A percentile compares a stretch with the other conserved stretches of the same genome.
phyloP scores from a whole-genome alignment of 2,329 filamentous ascomycete genomes.

The Colletotrichum tabaci region DNA sequence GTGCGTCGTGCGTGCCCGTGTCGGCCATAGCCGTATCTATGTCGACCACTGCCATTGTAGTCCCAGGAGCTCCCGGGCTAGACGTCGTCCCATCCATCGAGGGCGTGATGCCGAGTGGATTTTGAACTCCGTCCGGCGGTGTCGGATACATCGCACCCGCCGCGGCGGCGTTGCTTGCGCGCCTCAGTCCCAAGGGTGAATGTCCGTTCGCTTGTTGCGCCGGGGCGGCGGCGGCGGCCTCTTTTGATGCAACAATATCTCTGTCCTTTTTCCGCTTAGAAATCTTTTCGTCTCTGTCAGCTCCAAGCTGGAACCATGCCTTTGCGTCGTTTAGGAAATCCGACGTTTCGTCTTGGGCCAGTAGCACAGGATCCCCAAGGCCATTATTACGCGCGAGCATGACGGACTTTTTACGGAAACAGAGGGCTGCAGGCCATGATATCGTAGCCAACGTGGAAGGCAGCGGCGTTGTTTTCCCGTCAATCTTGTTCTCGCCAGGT shows the following conservation, averaged over 20 bases:
- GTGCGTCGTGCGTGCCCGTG: constrained; percentile 45
- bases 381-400: constrained; percentile 57
- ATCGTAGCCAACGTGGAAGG: constrained; percentile 56
- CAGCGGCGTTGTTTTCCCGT: constrained; percentile 58
- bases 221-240: constrained; percentile 60
- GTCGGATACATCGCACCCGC: constrained; percentile 78
- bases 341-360: constrained; percentile 58
- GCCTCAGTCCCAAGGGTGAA: constrained; percentile 66
- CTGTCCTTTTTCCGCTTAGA: constrained; percentile 67
- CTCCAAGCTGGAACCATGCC: constrained; percentile 61
- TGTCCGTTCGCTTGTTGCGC: constrained; percentile 62
- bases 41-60: constrained; percentile 48
- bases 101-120: constrained; percentile 66
- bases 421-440: constrained; percentile 69
- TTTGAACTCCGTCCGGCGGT: constrained; percentile 76
- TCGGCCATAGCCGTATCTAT: constrained; percentile 52
- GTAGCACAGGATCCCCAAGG: constrained; percentile 56
- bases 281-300: constrained; percentile 64
- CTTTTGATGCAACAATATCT: constrained; percentile 57
- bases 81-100: constrained; percentile 70
- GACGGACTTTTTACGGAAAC: constrained; percentile 65
- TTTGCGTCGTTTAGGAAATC: constrained; percentile 66
- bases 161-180: constrained; percentile 62
- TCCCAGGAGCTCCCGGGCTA: constrained; percentile 66
- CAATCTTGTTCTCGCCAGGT: constrained; percentile 57